phyloP scores from a whole-genome alignment of 1,284 basidiomycete genomes.

The Lentinula novae-zelandiae region DNA sequence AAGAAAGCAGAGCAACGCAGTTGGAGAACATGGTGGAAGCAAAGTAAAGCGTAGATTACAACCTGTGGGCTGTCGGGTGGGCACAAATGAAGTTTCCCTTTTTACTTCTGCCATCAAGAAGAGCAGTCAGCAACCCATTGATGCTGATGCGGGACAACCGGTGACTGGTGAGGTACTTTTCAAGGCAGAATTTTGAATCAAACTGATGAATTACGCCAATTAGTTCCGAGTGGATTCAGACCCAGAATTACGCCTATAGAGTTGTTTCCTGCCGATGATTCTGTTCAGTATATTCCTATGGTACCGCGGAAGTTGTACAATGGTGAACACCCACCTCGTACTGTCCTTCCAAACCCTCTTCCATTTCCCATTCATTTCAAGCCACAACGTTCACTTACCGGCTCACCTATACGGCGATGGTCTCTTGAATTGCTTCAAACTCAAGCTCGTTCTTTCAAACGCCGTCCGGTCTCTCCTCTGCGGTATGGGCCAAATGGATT shows the following conservation, averaged over 20 bases:
- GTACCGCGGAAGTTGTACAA: constrained; percentile 20
- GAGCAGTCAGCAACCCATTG: constrained; percentile 2
- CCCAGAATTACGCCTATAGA: background rate
- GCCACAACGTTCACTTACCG: constrained; percentile 27
- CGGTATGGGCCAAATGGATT: constrained; percentile 9
- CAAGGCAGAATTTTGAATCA: background rate
- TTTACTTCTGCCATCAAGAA: constrained; percentile 1
- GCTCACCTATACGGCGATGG: constrained; percentile 23
- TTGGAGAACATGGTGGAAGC: background rate
- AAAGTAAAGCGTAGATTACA: constrained; percentile 1
- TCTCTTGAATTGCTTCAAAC: background rate
- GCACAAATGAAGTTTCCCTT: background rate
- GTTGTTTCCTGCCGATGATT: background rate
- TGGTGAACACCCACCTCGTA: constrained; percentile 20
- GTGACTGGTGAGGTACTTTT: constrained; percentile 5
- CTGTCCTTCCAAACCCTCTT: constrained; percentile 30
- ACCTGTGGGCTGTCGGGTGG: constrained; percentile 13
- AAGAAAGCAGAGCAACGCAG: background rate
- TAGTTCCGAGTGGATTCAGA: constrained; percentile 5
- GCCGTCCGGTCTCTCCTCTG: constrained; percentile 5
- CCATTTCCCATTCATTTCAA: constrained; percentile 35
- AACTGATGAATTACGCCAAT: background rate
- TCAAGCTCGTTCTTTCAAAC: constrained; percentile 1
- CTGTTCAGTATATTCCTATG: constrained; percentile 26
- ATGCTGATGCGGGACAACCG: constrained; percentile 1